A percentile compares a stretch with the other conserved stretches of the same genome.
phyloP scores from a whole-genome alignment of 2,329 filamentous ascomycete genomes.

The Leptosphaerulina australis region DNA sequence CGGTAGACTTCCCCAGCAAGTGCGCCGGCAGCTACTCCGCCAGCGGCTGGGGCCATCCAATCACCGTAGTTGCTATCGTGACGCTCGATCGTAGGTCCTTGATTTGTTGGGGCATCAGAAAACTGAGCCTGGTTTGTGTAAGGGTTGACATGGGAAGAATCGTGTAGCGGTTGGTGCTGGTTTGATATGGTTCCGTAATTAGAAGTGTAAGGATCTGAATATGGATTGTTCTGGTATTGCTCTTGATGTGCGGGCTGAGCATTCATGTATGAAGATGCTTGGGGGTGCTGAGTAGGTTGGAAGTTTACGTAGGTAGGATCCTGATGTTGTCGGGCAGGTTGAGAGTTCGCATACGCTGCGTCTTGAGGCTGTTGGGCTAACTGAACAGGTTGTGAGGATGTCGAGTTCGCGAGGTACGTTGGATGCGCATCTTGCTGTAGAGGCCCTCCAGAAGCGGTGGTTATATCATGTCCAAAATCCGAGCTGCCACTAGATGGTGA shows the following conservation, averaged over 20 bases:
- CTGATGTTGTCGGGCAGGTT: neutral
- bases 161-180: constrained; percentile 8
- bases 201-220: constrained; percentile 26
- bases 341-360: neutral
- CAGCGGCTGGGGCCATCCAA: constrained; percentile 61
- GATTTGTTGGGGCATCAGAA: constrained; percentile 12
- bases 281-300: constrained; percentile 2
- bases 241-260: constrained; percentile 8
- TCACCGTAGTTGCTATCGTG: constrained; percentile 56
- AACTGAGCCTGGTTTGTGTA: constrained; percentile 16
- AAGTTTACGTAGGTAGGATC: neutral
- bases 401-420: constrained; percentile 29
- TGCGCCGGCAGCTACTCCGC: constrained; percentile 51
- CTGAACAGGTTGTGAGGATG: constrained; percentile 26
- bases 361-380: constrained; percentile 19
- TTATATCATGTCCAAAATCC: constrained; percentile 64
- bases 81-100: constrained; percentile 23
- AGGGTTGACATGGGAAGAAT: constrained; percentile 11
- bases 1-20: constrained; percentile 45
- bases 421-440: constrained; percentile 51
- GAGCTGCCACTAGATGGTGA: constrained; percentile 85
- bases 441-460: constrained; percentile 62
- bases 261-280: constrained; percentile 11
- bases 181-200: constrained; percentile 11
- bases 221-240: constrained; percentile 19